phyloP scores from a whole-genome alignment of 2,329 filamentous ascomycete species.

The Pseudogymnoascus pannorum region DNA sequence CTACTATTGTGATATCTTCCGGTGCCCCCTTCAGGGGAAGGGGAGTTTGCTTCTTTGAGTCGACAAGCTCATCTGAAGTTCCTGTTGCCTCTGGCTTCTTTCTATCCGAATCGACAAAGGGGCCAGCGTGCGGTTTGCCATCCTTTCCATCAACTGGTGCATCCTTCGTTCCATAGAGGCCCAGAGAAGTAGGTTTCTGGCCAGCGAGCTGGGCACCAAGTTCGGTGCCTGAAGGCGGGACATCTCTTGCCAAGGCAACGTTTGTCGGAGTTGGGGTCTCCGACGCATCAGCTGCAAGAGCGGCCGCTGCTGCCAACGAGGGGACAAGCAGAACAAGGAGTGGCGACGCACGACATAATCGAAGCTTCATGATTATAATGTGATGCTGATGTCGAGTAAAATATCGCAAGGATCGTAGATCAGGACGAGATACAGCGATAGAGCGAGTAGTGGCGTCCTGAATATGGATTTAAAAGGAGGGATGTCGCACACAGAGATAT shows the following conservation, averaged over 20 bases:
- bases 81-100: slow-evolving; percentile 27
- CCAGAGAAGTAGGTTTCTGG: slow-evolving; percentile 27
- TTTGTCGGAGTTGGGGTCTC: slow-evolving; percentile 14
- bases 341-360: slow-evolving; percentile 41
- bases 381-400: slow-evolving; percentile 8
- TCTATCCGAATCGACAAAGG: slow-evolving; percentile 59
- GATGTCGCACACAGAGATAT: not conserved
- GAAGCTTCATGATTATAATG: slow-evolving; percentile 49
- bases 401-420: not conserved
- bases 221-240: slow-evolving; percentile 15
- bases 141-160: slow-evolving; percentile 88
- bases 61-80: slow-evolving; percentile 30
- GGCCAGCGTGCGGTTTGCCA: slow-evolving; percentile 86
- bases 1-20: slow-evolving; percentile 44
- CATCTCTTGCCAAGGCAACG: slow-evolving; percentile 20
- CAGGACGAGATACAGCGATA: not conserved
- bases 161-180: slow-evolving; percentile 56
- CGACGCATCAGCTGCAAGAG: slow-evolving; percentile 19
- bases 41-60: slow-evolving; percentile 27
- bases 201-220: slow-evolving; percentile 20
- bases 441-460: not conserved
- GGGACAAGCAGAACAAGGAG: slow-evolving; percentile 55
- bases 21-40: slow-evolving; percentile 44
- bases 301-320: slow-evolving; percentile 41
- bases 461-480: slow-evolving; percentile 3